Base-by-base conservation (phyloP, 2,329 filamentous ascomycete species). In the Colletotrichum limetticola region DNA sequence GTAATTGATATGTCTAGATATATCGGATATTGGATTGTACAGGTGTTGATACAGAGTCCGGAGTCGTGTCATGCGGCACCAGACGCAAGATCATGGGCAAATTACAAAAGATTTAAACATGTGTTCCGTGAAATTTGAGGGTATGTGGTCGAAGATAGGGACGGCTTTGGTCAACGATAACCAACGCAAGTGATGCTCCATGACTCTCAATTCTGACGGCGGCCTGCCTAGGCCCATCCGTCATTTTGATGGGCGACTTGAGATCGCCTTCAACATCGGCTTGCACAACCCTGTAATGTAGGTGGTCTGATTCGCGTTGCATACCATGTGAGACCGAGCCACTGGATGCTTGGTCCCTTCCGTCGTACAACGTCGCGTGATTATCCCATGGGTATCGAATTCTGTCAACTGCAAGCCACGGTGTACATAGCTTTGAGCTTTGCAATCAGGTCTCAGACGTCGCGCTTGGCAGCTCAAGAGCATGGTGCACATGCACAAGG, bases 291-390 rank as follows among this genome's bases (percentile, higher is more conserved):
- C n/a, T 28, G 28, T 28, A 24, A 42, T 16, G 16, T 28, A 5
- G 11, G 28, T 35, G 5, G 46, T 53, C 19, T 53, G 49, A 46
- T 53, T 53, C 28, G 28, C 46, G 28, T 63, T 30, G 16, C 7
- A 32, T 19, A 30, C n/a, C 28, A 28, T 5, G 22, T 46, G 55
- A 59, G 56, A 65, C 60, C 46, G 12, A 65, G 46, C n/a, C 42
- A 12, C 28, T 24, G 49, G 16, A 42, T 32, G 52, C 22, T 56
- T 53, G 35, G 19, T 57, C 32, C 60, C 60, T 55, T 52, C 60
- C n/a, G 70, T 70, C 60, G 70, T 61, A 49, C 32, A 57, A 57
- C 66, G n/a, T 72, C 66, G 60, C 66, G 56, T 60, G 66, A 65
- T 59, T 56, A 14, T 64, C 61, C 70, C 70, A 56, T 65, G 59